phyloP scores from a whole-genome alignment of 495 filamentous ascomycete species.

The Talaromyces adpressus region DNA sequence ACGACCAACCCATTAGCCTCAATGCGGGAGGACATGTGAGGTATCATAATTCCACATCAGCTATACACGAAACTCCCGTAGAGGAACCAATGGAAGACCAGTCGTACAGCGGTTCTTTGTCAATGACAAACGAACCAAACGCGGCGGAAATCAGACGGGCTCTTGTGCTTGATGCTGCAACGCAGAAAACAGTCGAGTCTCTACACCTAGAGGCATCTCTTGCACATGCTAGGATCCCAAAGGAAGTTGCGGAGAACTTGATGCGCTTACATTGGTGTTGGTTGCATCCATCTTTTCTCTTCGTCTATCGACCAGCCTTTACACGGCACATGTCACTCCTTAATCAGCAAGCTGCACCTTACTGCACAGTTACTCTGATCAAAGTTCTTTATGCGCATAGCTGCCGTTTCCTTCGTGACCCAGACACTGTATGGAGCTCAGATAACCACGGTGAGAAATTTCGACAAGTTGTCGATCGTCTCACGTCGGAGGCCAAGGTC shows the following conservation, averaged over 20 bases:
- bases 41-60: too few relatives aligned
- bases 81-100: too few relatives aligned
- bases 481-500: not conserved
- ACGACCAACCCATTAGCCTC: too few relatives aligned
- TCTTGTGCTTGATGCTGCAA: too few relatives aligned
- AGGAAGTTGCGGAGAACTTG: not conserved
- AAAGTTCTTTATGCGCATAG: not conserved
- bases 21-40: too few relatives aligned
- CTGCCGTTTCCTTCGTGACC: not conserved
- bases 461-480: not conserved
- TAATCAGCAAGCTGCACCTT: not conserved
- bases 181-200: too few relatives aligned
- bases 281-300: constrained; percentile 20
- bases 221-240: not conserved
- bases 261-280: constrained; percentile 17
- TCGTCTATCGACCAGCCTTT: constrained; percentile 22
- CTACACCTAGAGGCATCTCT: too few relatives aligned
- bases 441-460: not conserved
- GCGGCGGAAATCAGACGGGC: too few relatives aligned
- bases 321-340: constrained; percentile 6
- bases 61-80: too few relatives aligned
- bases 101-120: too few relatives aligned
- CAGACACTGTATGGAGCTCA: too few relatives aligned
- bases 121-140: too few relatives aligned
- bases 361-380: not conserved